Base-by-base conservation (phyloP, 2,329 filamentous ascomycete species). In the Lecanosticta acicola region DNA sequence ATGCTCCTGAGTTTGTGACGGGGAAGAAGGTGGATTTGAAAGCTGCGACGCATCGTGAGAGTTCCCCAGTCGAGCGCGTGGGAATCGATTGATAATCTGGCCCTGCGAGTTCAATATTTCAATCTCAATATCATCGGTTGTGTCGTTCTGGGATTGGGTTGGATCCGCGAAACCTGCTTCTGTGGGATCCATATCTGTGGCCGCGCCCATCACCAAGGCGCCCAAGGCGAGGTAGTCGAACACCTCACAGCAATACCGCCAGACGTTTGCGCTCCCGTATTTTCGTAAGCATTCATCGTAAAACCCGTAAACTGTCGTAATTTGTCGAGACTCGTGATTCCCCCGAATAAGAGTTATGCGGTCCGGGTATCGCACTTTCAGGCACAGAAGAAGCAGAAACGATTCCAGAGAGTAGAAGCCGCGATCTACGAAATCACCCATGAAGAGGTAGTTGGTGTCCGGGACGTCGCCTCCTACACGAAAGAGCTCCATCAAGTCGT, bases 401-500 rank as follows among this genome's bases (percentile, higher is more conserved):
- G 90, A 93, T 71, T 98, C 91, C 59, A 98, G 83, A 2, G 88
- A 95, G 73, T 97, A 98, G 76, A 96, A 98, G 48, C 91, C 91
- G 55, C 91, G 87, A 68, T 98, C 91, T 64, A 98, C 91, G 61
- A 96, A 98, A 69, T 98, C 91, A 65, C 90, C 91, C 51, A 98
- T 80, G 66, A 98, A 98, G 39, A 98, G 77, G 68, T 98, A 98
- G 67, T 98, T 98, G 39, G 93, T 98, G 68, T 98, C 89, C 16
- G 93, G 93, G 69, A 91, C 96, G 69, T 86, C 94, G 47, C 93
- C 93, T 50, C 93, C 93, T 60, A 98, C 97, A 69, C 89, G 88
- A 72, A 98, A 98, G 58, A 98, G 97, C 75, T 98, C 93, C 58
- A 98, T 93, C 71, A 98, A 80, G 68, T 98, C 93, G 69, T 91